Evolutionary conservation across 805 yeast species (phyloP).

Genomic region (Komagataella pseudopastoris): DNA sequence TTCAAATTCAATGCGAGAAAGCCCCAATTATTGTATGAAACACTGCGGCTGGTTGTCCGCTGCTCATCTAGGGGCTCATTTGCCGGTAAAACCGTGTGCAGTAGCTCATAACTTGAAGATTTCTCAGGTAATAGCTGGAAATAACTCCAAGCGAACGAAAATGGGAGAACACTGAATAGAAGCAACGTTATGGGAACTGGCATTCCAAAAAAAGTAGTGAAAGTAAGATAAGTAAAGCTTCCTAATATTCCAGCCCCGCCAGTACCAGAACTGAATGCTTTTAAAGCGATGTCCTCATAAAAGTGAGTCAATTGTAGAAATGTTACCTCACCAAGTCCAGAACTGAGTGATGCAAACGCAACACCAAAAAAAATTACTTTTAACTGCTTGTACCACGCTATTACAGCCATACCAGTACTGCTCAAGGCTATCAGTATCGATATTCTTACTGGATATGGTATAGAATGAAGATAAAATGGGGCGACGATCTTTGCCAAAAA

Average conservation of each 20-base stretch:
- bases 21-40: neutral
- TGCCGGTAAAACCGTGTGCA: neutral
- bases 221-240: slow-evolving; percentile 50
- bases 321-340: slow-evolving; percentile 87
- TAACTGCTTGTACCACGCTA: slow-evolving; percentile 31
- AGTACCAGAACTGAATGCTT: slow-evolving; percentile 90
- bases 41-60: neutral
- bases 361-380: slow-evolving; percentile 48
- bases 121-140: slow-evolving; percentile 14
- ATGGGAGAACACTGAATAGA: slow-evolving; percentile 31
- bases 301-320: slow-evolving; percentile 79
- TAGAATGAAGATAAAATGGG: slow-evolving; percentile 63
- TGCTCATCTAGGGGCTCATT: neutral
- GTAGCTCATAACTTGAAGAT: neutral
- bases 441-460: slow-evolving; percentile 48
- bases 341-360: slow-evolving; percentile 63
- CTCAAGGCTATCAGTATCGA: slow-evolving; percentile 43
- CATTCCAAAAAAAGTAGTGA: slow-evolving; percentile 58
- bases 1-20: neutral
- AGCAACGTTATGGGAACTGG: slow-evolving; percentile 41
- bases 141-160: slow-evolving; percentile 13
- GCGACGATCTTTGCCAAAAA: slow-evolving; percentile 57
- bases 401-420: slow-evolving; percentile 58
- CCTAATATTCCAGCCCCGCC: slow-evolving; percentile 94
- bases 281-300: slow-evolving; percentile 43